Percentiles rank a stretch among this genome's conserved stretches.
These are phyloP conservation scores for Sporothrix brunneoviolacea DNA, from an alignment of 2,329 filamentous ascomycete genomes.

Conservation along the genomic window DNA sequence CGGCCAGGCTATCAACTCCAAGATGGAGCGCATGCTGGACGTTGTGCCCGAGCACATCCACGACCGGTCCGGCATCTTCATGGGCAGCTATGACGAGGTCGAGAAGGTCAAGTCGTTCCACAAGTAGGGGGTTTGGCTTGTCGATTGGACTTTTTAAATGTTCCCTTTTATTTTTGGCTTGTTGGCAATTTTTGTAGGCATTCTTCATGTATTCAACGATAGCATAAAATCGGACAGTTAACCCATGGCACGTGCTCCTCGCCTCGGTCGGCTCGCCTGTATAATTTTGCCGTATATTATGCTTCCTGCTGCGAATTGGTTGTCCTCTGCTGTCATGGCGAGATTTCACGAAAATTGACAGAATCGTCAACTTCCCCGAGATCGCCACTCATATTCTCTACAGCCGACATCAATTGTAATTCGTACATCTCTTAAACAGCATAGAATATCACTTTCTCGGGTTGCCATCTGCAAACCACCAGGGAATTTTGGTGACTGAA, in stretches of 20 bases:
- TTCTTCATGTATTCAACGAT: neutral
- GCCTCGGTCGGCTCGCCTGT: no score
- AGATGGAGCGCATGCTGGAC: conserved; percentile 84
- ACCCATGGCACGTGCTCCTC: neutral
- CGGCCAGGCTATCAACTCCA: conserved; percentile 83
- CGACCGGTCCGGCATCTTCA: conserved; percentile 89
- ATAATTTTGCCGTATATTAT: no score
- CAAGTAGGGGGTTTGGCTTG: conserved; percentile 35
- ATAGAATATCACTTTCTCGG: neutral
- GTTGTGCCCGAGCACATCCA: conserved; percentile 89
- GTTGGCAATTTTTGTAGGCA: neutral
- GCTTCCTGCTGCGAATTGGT: no score
- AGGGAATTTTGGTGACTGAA: neutral
- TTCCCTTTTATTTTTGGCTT: neutral
- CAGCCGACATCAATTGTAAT: no score
- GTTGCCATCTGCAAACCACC: no score
- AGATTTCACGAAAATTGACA: no score
- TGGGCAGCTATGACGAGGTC: conserved; percentile 90
- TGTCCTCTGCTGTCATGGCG: no score
- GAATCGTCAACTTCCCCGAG: no score
- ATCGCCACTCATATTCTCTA: neutral
- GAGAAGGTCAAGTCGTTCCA: conserved; percentile 89
- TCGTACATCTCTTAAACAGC: no score
- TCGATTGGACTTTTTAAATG: neutral
- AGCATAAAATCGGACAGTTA: neutral